Evolutionary conservation across 768 basidiomycete genomes (phyloP), one percentile per base, ranked within the genome.

Genomic region (Leccinum longicurvipes): DNA sequence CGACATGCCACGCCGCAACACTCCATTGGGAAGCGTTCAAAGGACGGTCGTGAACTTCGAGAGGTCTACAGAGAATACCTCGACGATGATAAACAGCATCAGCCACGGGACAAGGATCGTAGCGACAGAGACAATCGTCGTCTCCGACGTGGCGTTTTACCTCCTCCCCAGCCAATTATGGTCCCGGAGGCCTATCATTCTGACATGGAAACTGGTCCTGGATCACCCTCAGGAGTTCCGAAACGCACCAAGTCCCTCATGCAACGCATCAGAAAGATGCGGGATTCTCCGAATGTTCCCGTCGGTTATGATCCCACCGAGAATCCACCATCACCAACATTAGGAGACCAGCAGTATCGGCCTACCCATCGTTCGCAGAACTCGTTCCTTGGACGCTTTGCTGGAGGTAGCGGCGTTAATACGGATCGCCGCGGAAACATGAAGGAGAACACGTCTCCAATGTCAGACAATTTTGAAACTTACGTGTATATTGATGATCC

Each of bases 191-290:
- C 72, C 39, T 11, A 73, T 57, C 72, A 76, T 34, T 64, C 72
- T 54, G 64, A 73, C 55, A 69, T 78, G 50, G 57, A 78, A 55
- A 55, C 66, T 10, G 60, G 69, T 9, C 66, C 72, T 15, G 77
- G 76, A 6, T 77, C 82, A 7, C 77, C 79, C 21, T 72, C 71
- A 1, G 74, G 71, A 11, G 73, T 74, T 34, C 82, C 87, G 9
- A 88, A 86, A 69, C 86, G 91, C 27, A 83, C 82, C 61, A 91
- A 85, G 72, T 91, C 89, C 14, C 74, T 94, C 60, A 93, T 93
- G 82, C 87, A 93, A 46, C 87, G 91, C 53, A 89, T 94, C 67
- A 84, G 89, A 56, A 89, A 85, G 72, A 92, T 93, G 89, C 85
- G 91, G 32, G 91, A 93, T 64, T 75, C 85, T 9, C 91, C 91